Base-by-base conservation (phyloP, 1,284 basidiomycete genomes). In the Cutaneotrichosporon sp. region DNA sequence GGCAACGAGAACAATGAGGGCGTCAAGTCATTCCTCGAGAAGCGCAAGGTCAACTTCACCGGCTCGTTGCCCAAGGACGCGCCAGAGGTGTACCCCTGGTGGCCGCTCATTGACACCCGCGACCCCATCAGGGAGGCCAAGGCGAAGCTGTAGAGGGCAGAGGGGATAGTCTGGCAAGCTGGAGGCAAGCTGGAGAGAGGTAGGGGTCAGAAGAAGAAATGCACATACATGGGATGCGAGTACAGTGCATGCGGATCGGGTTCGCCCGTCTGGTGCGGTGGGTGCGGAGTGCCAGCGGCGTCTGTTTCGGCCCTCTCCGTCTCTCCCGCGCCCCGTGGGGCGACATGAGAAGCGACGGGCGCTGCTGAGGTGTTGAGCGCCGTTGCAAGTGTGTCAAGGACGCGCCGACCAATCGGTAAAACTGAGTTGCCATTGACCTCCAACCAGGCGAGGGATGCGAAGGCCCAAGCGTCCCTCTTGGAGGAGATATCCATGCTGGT, bases 1-100 rank as follows among this genome's bases (percentile, higher is more conserved):
- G 47, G 46, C 11, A 22, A 46, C 6, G 64, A 65, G 53, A 58
- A 55, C 58, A 65, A 60, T n/a, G 64, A 65, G 58, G 64, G 64
- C 53, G 64, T 65, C 46, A 29, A 46, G 46, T 13, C 58, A 25
- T 65, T 65, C 56, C 42, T 65, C 7, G 58, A 65, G 58, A 65
- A 65, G 58, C 51, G 64, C 4, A 46, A n/a, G 6, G 58, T 56
- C 55, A 62, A 65, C 22, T 65, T 65, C 29, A 58, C 55, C 0
- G 64, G 58, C 33, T 57, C 60, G 16, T n/a, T 65, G 22, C 43
- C 31, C 4, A 31, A 42, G 14, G 56, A 59, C 56, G 55, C 58
- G n/a, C 64, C 60, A 1, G 18, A 49, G 11, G 52, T 42, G 31
- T 65, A 60, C 56, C 64, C 60, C 9, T 65, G 64, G 60, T 65